Evolutionary conservation across 805 yeast genomes (phyloP).

Genomic region (Pichia cabralensis): DNA sequence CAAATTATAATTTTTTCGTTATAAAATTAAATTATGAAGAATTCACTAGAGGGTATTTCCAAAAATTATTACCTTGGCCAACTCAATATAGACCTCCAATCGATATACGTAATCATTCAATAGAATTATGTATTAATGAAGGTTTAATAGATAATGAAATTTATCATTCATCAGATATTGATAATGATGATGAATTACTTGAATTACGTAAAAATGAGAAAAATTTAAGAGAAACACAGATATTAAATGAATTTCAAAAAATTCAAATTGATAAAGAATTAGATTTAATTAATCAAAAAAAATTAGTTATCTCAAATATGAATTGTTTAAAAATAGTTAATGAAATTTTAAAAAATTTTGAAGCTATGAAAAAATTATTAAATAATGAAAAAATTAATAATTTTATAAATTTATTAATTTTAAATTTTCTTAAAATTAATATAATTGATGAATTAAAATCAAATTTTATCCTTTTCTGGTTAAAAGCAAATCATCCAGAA

Average conservation of each 20-base stretch:
- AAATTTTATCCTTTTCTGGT: conserved; percentile 29
- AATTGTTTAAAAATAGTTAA: conserved; percentile 19
- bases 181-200: conserved; percentile 17
- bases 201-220: conserved; percentile 19
- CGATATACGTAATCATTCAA: conserved; percentile 27
- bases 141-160: conserved; percentile 25
- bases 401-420: conserved; percentile 12
- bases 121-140: conserved; percentile 20
- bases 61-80: conserved; percentile 53
- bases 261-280: conserved; percentile 17
- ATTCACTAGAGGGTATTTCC: conserved; percentile 47
- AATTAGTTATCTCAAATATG: conserved; percentile 23
- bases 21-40: conserved; percentile 49
- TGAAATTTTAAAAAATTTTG: conserved; percentile 9
- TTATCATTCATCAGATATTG: conserved; percentile 11
- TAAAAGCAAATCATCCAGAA: conserved; percentile 25
- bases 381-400: neutral
- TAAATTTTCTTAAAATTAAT: conserved; percentile 27
- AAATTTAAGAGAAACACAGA: conserved; percentile 19
- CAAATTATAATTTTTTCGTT: conserved; percentile 44
- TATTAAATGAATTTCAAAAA: conserved; percentile 20
- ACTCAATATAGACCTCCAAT: conserved; percentile 65
- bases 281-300: conserved; percentile 17
- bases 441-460: conserved; percentile 21
- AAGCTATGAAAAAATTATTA: neutral